These are phyloP conservation scores for Penicillium sp. DNA, from an alignment of 2,329 filamentous ascomycete species.

Conservation along the genomic window DNA sequence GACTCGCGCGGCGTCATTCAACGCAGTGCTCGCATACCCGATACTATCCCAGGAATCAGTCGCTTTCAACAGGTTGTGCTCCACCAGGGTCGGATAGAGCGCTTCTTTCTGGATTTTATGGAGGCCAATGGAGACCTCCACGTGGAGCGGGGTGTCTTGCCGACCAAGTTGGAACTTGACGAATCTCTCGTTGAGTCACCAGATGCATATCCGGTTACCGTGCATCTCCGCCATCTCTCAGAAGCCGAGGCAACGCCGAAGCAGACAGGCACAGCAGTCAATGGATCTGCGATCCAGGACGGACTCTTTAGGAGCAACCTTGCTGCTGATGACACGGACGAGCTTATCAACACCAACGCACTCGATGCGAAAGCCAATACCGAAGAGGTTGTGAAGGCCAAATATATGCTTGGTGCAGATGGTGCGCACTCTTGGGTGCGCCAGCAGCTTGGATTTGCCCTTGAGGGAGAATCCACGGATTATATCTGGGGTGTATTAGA, in stretches of 20 bases:
- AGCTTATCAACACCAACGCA: constrained; percentile 44
- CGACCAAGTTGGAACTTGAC: constrained; percentile 60
- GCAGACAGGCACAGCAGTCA: constrained; percentile 13
- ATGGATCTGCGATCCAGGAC: constrained; percentile 46
- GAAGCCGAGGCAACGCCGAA: constrained; percentile 59
- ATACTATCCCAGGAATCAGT: constrained; percentile 66
- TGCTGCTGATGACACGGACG: constrained; percentile 61
- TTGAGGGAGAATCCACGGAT: constrained; percentile 58
- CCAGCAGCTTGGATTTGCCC: constrained; percentile 58
- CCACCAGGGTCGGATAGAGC: constrained; percentile 73
- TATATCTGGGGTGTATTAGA: constrained; percentile 52
- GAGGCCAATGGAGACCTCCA: constrained; percentile 57
- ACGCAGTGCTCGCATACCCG: constrained; percentile 64
- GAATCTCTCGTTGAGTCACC: constrained; percentile 53
- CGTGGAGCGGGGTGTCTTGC: constrained; percentile 66
- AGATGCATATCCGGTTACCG: constrained; percentile 63
- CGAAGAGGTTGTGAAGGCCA: constrained; percentile 51
- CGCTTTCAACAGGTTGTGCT: constrained; percentile 70
- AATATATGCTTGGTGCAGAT: constrained; percentile 70
- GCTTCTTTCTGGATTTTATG: constrained; percentile 68
- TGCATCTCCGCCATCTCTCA: constrained; percentile 62
- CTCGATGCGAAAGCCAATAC: constrained; percentile 33
- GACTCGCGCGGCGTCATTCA: constrained; percentile 61
- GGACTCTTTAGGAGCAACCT: constrained; percentile 68
- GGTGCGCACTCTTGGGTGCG: constrained; percentile 70